Conservation (phyloP, 2,329 filamentous ascomycete species). For the Fusarium buharicum region DNA sequence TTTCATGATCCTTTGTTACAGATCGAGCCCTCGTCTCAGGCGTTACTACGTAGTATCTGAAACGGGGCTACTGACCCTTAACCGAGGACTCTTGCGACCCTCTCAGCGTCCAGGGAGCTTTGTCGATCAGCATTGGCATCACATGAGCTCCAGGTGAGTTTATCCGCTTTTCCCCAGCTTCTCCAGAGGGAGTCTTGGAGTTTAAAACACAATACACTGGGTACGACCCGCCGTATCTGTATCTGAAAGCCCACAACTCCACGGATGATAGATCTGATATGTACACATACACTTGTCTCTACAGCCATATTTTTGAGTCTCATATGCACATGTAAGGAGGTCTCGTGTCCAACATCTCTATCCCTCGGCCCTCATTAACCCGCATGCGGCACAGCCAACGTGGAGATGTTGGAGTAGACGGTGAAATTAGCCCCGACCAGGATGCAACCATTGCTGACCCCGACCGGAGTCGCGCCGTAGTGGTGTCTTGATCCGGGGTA, state of each 20-base stretch:
- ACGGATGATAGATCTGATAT: too few relatives aligned
- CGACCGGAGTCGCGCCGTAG: slow-evolving; percentile 40
- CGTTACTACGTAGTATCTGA: neutral
- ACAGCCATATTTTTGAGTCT: too few relatives aligned
- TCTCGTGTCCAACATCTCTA: too few relatives aligned
- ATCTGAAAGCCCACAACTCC: neutral
- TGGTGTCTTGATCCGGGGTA: slow-evolving; percentile 34
- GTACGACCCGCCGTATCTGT: neutral
- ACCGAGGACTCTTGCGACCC: neutral
- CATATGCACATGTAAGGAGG: too few relatives aligned
- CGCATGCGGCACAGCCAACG: slow-evolving; percentile 17
- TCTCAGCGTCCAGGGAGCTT: neutral
- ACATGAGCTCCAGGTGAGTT: neutral
- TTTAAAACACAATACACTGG: neutral
- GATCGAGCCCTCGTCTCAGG: neutral
- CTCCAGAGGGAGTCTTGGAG: neutral
- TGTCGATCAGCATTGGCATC: too few relatives aligned
- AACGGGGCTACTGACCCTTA: too few relatives aligned
- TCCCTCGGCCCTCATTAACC: slow-evolving; percentile 1
- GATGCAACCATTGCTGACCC: slow-evolving; percentile 30
- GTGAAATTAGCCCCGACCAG: slow-evolving; percentile 36
- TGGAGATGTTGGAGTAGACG: slow-evolving; percentile 37
- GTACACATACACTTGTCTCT: too few relatives aligned
- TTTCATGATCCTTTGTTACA: neutral
- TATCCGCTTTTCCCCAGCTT: neutral